phyloP scores from a whole-genome alignment of 306 rosid genomes.

The Luffa aegyptiaca region DNA sequence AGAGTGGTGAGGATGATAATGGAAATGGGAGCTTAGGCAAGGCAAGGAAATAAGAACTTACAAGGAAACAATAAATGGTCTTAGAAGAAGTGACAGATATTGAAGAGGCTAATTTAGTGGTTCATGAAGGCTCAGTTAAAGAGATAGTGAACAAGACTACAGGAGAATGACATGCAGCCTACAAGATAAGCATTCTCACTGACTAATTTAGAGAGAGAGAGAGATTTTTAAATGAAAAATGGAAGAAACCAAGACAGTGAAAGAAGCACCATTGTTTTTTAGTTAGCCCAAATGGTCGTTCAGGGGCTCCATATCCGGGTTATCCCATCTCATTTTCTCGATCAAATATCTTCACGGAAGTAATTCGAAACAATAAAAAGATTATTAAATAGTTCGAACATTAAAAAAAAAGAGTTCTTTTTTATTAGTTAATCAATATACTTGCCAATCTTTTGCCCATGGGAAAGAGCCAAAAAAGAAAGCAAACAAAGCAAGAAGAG shows the following conservation, averaged over 20 bases:
- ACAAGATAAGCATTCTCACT: conserved; percentile 18
- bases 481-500: background rate
- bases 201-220: conserved; percentile 15
- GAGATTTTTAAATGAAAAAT: background rate
- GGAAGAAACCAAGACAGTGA: background rate
- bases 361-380: background rate
- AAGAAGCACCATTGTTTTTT: background rate
- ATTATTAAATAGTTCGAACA: background rate
- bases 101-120: conserved; percentile 29
- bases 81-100: conserved; percentile 21
- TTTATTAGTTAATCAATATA: background rate
- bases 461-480: background rate
- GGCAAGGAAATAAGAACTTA: too few species aligned
- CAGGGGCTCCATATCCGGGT: background rate
- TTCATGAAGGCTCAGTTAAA: conserved; percentile 29
- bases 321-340: background rate
- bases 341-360: background rate
- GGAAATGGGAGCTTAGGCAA: background rate
- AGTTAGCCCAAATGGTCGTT: background rate
- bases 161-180: conserved; percentile 15
- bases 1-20: background rate
- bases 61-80: conserved; percentile 9
- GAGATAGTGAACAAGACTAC: conserved; percentile 22
- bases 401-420: background rate
- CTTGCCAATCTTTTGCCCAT: background rate